Conservation (phyloP, 257 asterid species). For the Galeopsis tetrahit region DNA sequence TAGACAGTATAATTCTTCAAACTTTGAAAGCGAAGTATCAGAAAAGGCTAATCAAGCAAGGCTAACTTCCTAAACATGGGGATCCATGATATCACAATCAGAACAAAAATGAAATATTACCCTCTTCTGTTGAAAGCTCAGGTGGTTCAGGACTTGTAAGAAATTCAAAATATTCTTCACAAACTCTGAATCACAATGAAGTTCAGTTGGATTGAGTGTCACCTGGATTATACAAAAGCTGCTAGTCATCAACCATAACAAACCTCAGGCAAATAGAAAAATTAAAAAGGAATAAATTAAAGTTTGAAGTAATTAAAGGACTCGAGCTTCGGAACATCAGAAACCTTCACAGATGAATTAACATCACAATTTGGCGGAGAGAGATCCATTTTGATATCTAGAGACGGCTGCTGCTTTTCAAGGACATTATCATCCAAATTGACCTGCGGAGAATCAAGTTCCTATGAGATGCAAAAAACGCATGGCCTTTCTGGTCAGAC, state of each 20-base stretch:
- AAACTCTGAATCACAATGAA: conserved; percentile 63
- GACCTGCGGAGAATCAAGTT: conserved; percentile 48
- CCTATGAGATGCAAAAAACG: conserved; percentile 23
- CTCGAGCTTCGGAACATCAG: conserved; percentile 24
- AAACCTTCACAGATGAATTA: conserved; percentile 73
- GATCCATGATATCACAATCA: conserved; percentile 17
- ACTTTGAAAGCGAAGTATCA: conserved; percentile 8
- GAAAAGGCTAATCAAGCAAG: conserved; percentile 23
- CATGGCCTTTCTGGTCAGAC: background rate
- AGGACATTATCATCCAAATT: conserved; percentile 42
- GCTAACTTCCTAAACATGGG: conserved; percentile 22
- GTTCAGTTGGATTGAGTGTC: conserved; percentile 59
- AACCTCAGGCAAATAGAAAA: conserved; percentile 28
- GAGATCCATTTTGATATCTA: conserved; percentile 68
- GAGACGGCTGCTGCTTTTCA: conserved; percentile 57
- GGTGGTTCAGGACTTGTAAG: conserved; percentile 47
- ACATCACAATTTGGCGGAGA: conserved; percentile 52
- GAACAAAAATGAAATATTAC: conserved; percentile 45
- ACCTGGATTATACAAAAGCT: conserved; percentile 51
- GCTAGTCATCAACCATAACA: conserved; percentile 32
- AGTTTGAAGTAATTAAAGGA: conserved; percentile 24
- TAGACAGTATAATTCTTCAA: conserved; percentile 13
- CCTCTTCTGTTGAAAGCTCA: conserved; percentile 73
- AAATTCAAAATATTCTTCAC: conserved; percentile 61
- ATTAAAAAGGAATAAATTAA: conserved; percentile 7